These are phyloP conservation scores for Flaveria linearis DNA, from an alignment of 129 eudicot species.

Conservation along the genomic window DNA sequence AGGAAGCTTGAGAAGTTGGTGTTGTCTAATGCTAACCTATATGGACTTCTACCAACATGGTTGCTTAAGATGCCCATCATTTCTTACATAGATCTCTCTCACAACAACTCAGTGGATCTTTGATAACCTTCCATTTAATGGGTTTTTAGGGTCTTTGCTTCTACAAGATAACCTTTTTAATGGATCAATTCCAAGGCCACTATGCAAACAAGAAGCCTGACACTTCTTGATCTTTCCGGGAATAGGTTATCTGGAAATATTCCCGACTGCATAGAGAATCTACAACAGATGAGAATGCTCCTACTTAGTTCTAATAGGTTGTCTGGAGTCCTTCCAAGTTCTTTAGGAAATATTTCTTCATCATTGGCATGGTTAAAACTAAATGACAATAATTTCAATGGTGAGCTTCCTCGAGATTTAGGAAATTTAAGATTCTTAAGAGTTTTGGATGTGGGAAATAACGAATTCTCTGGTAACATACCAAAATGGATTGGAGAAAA, in stretches of 20 bases:
- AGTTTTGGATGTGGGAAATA: slow-evolving; percentile 24
- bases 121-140: slow-evolving; percentile 21
- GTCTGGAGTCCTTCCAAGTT: background rate
- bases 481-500: slow-evolving; percentile 27
- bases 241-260: background rate
- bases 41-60: slow-evolving; percentile 28
- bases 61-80: background rate
- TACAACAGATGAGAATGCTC: too few relatives aligned
- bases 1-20: background rate
- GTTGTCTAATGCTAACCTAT: slow-evolving; percentile 23
- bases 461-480: slow-evolving; percentile 10
- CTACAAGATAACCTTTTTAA: slow-evolving; percentile 1
- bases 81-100: background rate
- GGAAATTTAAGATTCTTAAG: background rate
- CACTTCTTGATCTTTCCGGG: background rate
- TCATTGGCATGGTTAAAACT: background rate
- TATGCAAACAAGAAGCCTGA: background rate
- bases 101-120: slow-evolving; percentile 16
- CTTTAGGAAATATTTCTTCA: background rate
- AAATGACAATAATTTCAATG: background rate
- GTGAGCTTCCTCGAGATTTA: slow-evolving; percentile 11
- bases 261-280: too few relatives aligned
- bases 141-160: background rate
- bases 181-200: background rate
- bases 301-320: too few relatives aligned